Evolutionary conservation across 805 yeast species (phyloP).

Genomic region (Wickerhamiella allomyrinae): DNA sequence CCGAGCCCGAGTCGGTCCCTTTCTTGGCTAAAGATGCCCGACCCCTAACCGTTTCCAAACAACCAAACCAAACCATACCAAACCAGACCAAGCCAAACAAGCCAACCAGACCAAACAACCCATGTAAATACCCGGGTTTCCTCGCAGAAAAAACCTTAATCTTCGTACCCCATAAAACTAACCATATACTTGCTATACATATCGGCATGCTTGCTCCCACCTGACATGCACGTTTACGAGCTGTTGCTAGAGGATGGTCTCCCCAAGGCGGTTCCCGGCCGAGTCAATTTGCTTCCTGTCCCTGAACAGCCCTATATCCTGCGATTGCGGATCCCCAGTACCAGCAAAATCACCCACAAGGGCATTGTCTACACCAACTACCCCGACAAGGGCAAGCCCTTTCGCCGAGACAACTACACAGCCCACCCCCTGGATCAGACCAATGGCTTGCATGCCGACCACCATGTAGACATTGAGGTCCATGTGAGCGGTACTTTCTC

Average conservation of each 20-base stretch:
- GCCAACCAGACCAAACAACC: no score
- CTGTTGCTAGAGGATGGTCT: slow-evolving; percentile 20
- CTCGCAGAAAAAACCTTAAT: no score
- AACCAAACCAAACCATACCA: no score
- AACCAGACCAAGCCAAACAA: no score
- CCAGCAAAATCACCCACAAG: slow-evolving; percentile 53
- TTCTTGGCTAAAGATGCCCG: no score
- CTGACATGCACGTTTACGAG: slow-evolving; percentile 7
- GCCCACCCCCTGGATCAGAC: slow-evolving; percentile 32
- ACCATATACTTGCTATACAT: no score
- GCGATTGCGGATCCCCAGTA: slow-evolving; percentile 56
- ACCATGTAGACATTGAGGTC: slow-evolving; percentile 44
- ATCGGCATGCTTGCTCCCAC: slow-evolving; percentile 1
- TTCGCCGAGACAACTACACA: slow-evolving; percentile 43
- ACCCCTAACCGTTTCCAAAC: no score
- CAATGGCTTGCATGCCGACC: slow-evolving; percentile 47
- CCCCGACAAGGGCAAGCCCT: slow-evolving; percentile 36
- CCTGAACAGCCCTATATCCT: slow-evolving; percentile 31
- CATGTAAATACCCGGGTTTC: no score
- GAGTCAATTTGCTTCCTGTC: slow-evolving; percentile 27
- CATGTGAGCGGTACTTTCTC: slow-evolving; percentile 66
- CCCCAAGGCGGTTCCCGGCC: slow-evolving; percentile 23
- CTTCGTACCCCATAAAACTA: no score
- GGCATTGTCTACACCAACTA: slow-evolving; percentile 65
- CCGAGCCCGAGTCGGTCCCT: no score